These are phyloP conservation scores for Iberis pinnata DNA, from an alignment of 345 rosid species.

Conservation along the genomic window DNA sequence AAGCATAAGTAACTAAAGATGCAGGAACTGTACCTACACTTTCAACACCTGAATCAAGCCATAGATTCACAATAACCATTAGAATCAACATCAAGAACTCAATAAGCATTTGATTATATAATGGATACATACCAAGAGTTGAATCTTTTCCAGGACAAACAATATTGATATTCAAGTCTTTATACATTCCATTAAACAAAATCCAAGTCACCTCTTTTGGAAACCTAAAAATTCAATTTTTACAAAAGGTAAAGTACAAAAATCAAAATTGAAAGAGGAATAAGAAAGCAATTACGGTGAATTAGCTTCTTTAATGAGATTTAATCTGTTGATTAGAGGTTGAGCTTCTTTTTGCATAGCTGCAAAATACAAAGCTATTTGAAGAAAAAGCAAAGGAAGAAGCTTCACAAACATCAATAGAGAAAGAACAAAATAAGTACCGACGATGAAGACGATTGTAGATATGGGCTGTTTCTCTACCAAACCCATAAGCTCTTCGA, in stretches of 20 bases:
- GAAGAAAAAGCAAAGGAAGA: neutral
- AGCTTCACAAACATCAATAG: neutral
- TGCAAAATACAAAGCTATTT: slow-evolving; percentile 14
- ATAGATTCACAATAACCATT: slow-evolving; percentile 9
- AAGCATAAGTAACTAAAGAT: slow-evolving; percentile 75
- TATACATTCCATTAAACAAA: slow-evolving; percentile 62
- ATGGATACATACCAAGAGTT: slow-evolving; percentile 42
- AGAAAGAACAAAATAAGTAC: slow-evolving; percentile 29
- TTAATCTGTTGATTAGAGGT: slow-evolving; percentile 63
- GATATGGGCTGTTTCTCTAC: slow-evolving; percentile 39
- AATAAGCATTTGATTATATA: neutral
- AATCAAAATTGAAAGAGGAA: slow-evolving; percentile 1
- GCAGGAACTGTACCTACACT: slow-evolving; percentile 74
- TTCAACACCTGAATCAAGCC: slow-evolving; percentile 86
- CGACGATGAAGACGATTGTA: slow-evolving; percentile 58
- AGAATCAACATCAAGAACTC: neutral
- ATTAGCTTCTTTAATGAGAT: slow-evolving; percentile 44
- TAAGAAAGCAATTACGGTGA: slow-evolving; percentile 38
- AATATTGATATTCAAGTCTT: slow-evolving; percentile 50
- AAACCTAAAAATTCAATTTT: slow-evolving; percentile 44
- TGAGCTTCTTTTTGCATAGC: slow-evolving; percentile 93
- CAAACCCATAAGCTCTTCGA: slow-evolving; percentile 29
- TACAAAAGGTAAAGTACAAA: neutral
- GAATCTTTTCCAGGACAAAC: slow-evolving; percentile 81
- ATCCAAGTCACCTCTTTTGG: slow-evolving; percentile 83